Base-by-base conservation (phyloP, 345 rosid species). In the Syzygium oleosum region DNA sequence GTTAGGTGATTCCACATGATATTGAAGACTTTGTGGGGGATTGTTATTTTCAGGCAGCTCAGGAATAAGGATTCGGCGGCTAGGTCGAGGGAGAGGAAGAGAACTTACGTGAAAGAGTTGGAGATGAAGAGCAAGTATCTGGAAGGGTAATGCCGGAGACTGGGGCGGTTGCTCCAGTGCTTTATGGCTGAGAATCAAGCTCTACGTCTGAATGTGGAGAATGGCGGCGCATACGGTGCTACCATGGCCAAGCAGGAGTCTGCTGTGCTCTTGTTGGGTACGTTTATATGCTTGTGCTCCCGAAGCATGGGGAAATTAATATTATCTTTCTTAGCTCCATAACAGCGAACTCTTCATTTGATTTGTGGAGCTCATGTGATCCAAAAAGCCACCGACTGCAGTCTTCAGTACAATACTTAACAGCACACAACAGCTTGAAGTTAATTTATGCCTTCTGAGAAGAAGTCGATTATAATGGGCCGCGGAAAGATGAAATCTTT, bases 1-100 rank as follows among this genome's bases (percentile, higher is more conserved):
- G 38, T 10, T 73, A 73, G 83, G 23, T 10, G 83, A 19, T 73
- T 38, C 83, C 83, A 38, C 49, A 1, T 38, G 83, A 73, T 73
- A 19, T 5, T 73, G 49, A 73, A 51, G 51, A 56, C 63, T 31
- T 54, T 41, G 49, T 1, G 43, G 86, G 27, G 65, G 86, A 85
- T 85, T 27, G 54, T 89, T 43, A 43, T 43, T 43, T 91, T 16
- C 93, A 97, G 99, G 99, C 94, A 92, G 86, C 85, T 97, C 92
- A 95, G 98, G 88, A 97, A 97, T 83, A 93, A 97, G 91, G 99
- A 97, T 92, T 98, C 98, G 0, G 99, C 99, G 1, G 92, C 95
- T 85, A 91, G 95, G 85, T 97, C 99, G 0, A 95, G 99, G 92
- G 99, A 97, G 92, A 95, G 99, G 92, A 97, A 94, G 94, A 97